Evolutionary conservation across 495 filamentous ascomycete genomes (phyloP), one percentile per base, ranked within the genome.

Genomic region (Hypoxylon fragiforme): DNA sequence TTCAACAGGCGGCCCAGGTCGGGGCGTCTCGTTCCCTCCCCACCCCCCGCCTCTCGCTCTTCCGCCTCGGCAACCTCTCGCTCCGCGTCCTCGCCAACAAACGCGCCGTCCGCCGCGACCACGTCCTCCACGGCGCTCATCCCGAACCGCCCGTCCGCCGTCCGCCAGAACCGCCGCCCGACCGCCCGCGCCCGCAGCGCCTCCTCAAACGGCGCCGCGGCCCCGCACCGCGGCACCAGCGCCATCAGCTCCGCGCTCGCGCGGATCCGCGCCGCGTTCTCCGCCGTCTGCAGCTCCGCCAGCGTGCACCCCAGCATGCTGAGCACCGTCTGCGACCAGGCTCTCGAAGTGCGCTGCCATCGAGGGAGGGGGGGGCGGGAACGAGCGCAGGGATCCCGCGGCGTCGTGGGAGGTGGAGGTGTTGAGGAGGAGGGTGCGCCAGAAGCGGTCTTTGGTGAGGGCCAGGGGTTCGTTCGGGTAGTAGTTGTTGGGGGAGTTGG

Each of bases 131-230:
- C 13, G 1, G 54, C 41, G 3, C 31, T 49, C 54, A 65, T 55
- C 0, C 62, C 62, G 14, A 65, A 65, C 14, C 58, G 28, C 1
- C 62, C 62, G 0, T 34, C 44, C 12, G 3, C 34, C 1, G 62
- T 65, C 2, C 58, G 26, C 28, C 58, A 65, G 39, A 65, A 59
- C 5, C 62, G 50, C 9, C 62, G 45, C 4, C 62, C 62, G 1
- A 32, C 24, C 8, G 62, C 37, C 9, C 48, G 3, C 5, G 8
- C 8, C 14, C 7, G 9, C 1, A 48, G 36, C 24, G 59, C 14
- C 3, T 16, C 35, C 14, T 53, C 50, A 19, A 38, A 62, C 1
- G 54, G 31, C 41, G 13, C 28, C 12, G 43, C 50, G 0, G 20
- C 21, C 1, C 54, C 62, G 54, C 49, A 55, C 1, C 48, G 54